Base-by-base conservation (phyloP, 169 alveolate species). In the Perkinsus chesapeaki region DNA sequence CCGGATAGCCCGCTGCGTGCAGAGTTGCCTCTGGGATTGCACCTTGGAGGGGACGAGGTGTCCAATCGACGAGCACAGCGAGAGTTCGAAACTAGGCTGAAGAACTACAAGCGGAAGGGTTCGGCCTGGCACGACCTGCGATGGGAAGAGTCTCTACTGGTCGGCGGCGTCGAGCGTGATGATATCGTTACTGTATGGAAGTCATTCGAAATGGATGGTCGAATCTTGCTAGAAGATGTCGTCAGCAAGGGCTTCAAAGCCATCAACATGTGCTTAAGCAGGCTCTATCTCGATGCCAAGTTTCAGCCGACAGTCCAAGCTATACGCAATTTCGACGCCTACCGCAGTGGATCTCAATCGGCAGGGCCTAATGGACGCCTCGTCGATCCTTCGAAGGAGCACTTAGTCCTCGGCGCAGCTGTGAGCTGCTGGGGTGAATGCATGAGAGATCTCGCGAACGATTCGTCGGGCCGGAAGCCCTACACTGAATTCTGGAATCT, bases 341-440 rank as follows among this genome's bases (percentile, higher is more conserved):
- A 5, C 82, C 12, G 82, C 37, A 60, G 82, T 16, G 82, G 82
- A 1, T 60, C 82, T 1, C 82, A 60, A 34, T 20, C 82, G 31
- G 37, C 82, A 5, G 82, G 82, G 37, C 82, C 31, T 60, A 60
- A 60, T 16, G 82, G 82, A 20, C 82, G 31, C 23, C 82, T 60
- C 23, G 23, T 60, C 31, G 31, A 16, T 27, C 12, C 0, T 1
- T 27, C 12, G 31, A 27, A 16, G 1, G 82, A 60, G 82, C 82
- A 60, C 27, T 60, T 60, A 34, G 82, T 60, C 37, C 3, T 60
- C 31, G 82, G 82, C 82, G 82, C 82, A 5, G 82, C 82, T 5
- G 82, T 60, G 82, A 60, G 82, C 82, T 60, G 82, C 82, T 60
- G 82, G 82, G 82, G 82, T 16, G 82, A 60, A 16, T 60, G 82